Conservation (phyloP, 192 early-diverging fungal species). For the Backusella westeae region DNA sequence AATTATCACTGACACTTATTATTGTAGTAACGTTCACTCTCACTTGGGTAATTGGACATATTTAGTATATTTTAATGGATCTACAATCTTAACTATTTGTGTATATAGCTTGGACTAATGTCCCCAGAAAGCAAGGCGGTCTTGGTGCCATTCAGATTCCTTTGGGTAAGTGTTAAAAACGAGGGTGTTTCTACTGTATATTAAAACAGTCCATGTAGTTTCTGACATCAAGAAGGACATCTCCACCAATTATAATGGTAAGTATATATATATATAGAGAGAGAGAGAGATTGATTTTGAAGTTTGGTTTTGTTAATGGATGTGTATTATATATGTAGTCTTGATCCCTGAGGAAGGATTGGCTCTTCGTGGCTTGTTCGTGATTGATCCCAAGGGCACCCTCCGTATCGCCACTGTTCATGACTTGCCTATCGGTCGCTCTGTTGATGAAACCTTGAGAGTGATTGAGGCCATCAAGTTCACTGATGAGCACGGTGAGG, state of each 20-base stretch:
- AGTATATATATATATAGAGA: neutral
- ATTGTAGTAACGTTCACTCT: conserved; percentile 19
- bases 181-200: neutral
- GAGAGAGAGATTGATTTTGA: too few species aligned
- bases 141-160: conserved; percentile 91
- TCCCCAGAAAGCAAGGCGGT: conserved; percentile 85
- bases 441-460: conserved; percentile 61
- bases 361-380: conserved; percentile 64
- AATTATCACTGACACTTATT: neutral
- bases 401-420: conserved; percentile 58
- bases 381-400: conserved; percentile 61
- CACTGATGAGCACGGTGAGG: conserved; percentile 60
- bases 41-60: conserved; percentile 16
- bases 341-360: conserved; percentile 76
- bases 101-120: conserved; percentile 87
- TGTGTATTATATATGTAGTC: conserved; percentile 34
- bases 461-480: conserved; percentile 64
- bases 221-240: conserved; percentile 75
- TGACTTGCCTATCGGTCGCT: conserved; percentile 61
- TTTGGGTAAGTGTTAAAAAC: neutral
- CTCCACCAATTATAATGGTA: conserved; percentile 76
- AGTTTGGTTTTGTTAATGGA: too few species aligned
- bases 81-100: conserved; percentile 55
- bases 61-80: neutral
- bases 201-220: neutral